A percentile compares a stretch with the other conserved stretches of the same genome.
Conservation (phyloP, 169 alveolate species). For the Plasmodium coatneyi region DNA sequence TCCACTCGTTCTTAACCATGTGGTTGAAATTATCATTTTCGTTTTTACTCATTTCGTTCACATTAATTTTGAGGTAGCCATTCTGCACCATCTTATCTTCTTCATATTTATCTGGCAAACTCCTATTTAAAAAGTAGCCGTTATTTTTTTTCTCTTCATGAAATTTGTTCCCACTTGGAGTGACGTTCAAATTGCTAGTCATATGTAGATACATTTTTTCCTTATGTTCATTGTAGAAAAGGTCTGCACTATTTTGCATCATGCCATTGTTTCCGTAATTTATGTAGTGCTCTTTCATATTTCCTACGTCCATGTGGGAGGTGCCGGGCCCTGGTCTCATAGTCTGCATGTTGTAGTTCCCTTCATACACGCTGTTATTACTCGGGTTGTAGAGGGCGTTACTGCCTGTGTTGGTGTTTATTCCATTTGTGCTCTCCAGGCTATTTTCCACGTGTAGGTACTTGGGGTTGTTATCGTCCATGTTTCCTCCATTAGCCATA, state of each 20-base stretch:
- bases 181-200: neutral
- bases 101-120: constrained; percentile 27
- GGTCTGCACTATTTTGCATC: neutral
- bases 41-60: constrained; percentile 7
- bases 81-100: constrained; percentile 24
- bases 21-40: constrained; percentile 24
- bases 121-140: neutral
- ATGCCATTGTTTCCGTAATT: constrained; percentile 4
- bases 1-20: constrained; percentile 22
- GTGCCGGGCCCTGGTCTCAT: neutral
- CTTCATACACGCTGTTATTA: constrained; percentile 17
- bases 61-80: constrained; percentile 12
- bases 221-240: constrained; percentile 34
- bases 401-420: neutral
- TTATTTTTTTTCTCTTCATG: constrained; percentile 34
- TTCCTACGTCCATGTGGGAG: constrained; percentile 13
- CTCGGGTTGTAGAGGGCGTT: neutral
- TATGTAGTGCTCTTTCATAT: constrained; percentile 11
- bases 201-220: constrained; percentile 17
- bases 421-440: neutral
- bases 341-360: constrained; percentile 14
- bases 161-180: constrained; percentile 8
- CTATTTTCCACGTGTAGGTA: constrained; percentile 2
- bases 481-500: neutral
- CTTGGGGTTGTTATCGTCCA: neutral